Percentiles rank a stretch among this genome's conserved stretches.
These are phyloP conservation scores for Trichoderma asperelloides DNA, from an alignment of 495 filamentous ascomycete genomes.

Conservation along the genomic window DNA sequence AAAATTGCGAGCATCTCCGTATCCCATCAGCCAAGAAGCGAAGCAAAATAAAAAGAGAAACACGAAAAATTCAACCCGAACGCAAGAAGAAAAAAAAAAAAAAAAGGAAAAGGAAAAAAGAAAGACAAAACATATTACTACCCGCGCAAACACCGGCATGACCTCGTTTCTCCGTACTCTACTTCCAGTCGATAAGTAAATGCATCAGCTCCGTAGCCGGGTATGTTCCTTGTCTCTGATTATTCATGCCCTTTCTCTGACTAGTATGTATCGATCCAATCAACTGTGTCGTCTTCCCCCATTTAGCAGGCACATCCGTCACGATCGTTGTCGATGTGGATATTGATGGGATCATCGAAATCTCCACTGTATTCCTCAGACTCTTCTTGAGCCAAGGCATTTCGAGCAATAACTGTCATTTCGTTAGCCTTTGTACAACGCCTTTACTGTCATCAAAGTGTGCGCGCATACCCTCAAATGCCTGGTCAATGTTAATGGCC, in stretches of 20 bases:
- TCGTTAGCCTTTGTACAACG: neutral
- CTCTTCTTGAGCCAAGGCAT: slow-evolving; percentile 93
- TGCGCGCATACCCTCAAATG: slow-evolving; percentile 72
- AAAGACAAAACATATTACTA: neutral
- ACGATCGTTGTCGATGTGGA: slow-evolving; percentile 82
- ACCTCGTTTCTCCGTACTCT: neutral
- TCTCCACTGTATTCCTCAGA: slow-evolving; percentile 86
- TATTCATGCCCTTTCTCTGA: neutral
- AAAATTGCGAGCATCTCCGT: neutral
- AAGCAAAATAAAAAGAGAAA: neutral
- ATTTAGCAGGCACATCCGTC: slow-evolving; percentile 83
- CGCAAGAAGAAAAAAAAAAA: neutral
- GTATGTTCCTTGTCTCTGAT: neutral
- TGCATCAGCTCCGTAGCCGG: neutral
- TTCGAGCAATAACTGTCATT: slow-evolving; percentile 79
- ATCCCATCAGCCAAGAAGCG: neutral
- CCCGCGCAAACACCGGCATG: neutral
- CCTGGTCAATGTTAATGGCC: slow-evolving; percentile 95
- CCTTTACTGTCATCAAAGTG: slow-evolving; percentile 12
- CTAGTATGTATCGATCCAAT: neutral
- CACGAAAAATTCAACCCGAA: neutral
- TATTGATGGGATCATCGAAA: slow-evolving; percentile 95
- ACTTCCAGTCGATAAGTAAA: neutral
- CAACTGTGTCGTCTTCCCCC: neutral
- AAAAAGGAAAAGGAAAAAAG: neutral